Evolutionary conservation across 2,329 filamentous ascomycete genomes (phyloP).

Genomic region (Alternaria metachromatica): DNA sequence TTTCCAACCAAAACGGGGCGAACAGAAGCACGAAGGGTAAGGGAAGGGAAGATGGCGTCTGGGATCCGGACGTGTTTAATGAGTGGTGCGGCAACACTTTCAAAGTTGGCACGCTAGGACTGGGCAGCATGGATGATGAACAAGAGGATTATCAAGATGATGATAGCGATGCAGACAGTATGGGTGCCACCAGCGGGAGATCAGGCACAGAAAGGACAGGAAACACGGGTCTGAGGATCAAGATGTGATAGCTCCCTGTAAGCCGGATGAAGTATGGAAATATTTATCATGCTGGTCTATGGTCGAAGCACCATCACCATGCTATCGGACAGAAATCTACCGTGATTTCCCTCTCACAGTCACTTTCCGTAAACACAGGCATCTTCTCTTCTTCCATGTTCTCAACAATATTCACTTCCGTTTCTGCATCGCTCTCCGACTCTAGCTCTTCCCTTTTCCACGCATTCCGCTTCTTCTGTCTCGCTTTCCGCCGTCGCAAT

Average conservation of each 20-base stretch:
- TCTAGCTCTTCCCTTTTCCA: not conserved
- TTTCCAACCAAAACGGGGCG: conserved; percentile 26
- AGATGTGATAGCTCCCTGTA: conserved; percentile 26
- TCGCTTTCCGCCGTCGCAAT: not conserved
- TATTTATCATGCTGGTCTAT: not conserved
- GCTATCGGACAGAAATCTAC: not conserved
- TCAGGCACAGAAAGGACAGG: conserved; percentile 39
- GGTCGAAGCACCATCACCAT: not conserved
- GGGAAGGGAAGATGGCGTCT: conserved; percentile 66
- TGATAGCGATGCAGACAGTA: conserved; percentile 36
- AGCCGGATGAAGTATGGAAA: not conserved
- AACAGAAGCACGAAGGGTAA: conserved; percentile 50
- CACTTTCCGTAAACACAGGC: not conserved
- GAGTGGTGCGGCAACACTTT: conserved; percentile 69
- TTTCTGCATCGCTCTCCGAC: not conserved
- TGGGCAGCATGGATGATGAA: conserved; percentile 30
- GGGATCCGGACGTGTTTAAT: conserved; percentile 69
- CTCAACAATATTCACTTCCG: not conserved
- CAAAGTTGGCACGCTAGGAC: conserved; percentile 56
- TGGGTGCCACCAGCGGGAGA: conserved; percentile 29
- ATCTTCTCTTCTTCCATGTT: not conserved
- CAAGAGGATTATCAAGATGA: conserved; percentile 14
- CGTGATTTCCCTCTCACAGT: not conserved
- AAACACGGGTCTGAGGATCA: conserved; percentile 37
- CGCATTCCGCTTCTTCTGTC: not conserved